A percentile compares a stretch with the other conserved stretches of the same genome.
Evolutionary conservation across 2,329 filamentous ascomycete genomes (phyloP).

Genomic region (Scytalidium lignicola): DNA sequence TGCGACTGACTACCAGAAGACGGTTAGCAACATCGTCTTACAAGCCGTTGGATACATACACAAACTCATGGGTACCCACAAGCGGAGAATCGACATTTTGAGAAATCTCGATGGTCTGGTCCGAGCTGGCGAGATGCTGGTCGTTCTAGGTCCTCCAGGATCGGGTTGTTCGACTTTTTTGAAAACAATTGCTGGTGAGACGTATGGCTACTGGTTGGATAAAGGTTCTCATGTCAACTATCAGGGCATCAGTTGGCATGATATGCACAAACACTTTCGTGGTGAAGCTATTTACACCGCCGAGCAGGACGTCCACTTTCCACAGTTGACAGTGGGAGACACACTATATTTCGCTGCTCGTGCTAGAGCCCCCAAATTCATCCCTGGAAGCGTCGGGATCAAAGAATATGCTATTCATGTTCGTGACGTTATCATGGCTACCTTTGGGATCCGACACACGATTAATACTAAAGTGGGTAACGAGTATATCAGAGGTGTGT

Average conservation of each 20-base stretch:
- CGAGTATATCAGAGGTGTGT: constrained; percentile 63
- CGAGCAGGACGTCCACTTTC: constrained; percentile 67
- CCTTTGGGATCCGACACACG: constrained; percentile 67
- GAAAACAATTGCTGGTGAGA: constrained; percentile 49
- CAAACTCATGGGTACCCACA: constrained; percentile 46
- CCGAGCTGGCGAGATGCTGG: constrained; percentile 57
- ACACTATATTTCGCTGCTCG: constrained; percentile 68
- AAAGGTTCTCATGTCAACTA: constrained; percentile 51
- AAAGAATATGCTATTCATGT: constrained; percentile 39
- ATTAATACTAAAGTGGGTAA: constrained; percentile 69
- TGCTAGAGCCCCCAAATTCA: constrained; percentile 56
- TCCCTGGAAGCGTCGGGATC: constrained; percentile 54
- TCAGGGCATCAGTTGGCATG: constrained; percentile 37
- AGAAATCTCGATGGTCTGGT: constrained; percentile 58
- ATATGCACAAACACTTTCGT: constrained; percentile 45
- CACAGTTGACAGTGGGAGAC: constrained; percentile 65
- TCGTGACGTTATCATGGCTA: constrained; percentile 58
- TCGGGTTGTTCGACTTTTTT: constrained; percentile 57
- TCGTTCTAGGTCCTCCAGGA: constrained; percentile 62
- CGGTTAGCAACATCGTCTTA: constrained; percentile 55
- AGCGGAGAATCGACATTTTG: constrained; percentile 50
- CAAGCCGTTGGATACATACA: constrained; percentile 37
- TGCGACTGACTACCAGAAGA: constrained; percentile 65
- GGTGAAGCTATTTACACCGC: constrained; percentile 52
- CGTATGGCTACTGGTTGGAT: constrained; percentile 50